These are phyloP conservation scores for Gonium pectorale DNA, from an alignment of 139 green algal genomes.

Conservation along the genomic window DNA sequence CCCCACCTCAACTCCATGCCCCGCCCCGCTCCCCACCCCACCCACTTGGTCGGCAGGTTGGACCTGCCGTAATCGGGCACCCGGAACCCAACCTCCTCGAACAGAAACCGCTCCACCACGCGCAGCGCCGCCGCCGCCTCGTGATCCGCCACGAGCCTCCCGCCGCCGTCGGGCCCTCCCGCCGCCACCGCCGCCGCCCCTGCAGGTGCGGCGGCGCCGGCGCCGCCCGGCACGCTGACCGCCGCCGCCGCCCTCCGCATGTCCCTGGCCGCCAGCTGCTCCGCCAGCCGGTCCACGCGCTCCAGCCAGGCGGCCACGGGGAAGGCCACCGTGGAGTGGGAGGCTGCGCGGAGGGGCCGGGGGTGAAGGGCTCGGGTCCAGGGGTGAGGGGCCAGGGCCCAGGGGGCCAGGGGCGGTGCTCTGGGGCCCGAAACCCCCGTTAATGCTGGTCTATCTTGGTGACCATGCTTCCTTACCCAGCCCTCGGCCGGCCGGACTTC, in stretches of 20 bases:
- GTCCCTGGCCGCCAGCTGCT: not conserved
- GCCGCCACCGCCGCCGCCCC: not conserved
- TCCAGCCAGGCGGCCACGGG: slow-evolving; percentile 50
- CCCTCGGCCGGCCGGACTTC: too few species aligned
- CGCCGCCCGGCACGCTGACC: not conserved
- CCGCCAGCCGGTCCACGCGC: slow-evolving; percentile 38
- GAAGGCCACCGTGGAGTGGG: slow-evolving; percentile 55
- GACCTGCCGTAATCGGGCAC: slow-evolving; percentile 31
- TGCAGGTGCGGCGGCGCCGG: too few species aligned
- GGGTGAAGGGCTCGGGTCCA: not conserved
- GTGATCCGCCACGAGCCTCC: not conserved
- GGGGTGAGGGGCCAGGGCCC: too few species aligned
- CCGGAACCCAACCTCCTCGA: not conserved
- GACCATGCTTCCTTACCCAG: too few species aligned
- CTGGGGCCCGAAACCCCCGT: too few species aligned
- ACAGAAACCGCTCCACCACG: slow-evolving; percentile 8
- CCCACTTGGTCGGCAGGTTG: slow-evolving; percentile 30
- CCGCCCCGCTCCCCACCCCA: not conserved
- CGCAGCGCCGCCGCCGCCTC: not conserved
- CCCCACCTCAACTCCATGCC: too few species aligned
- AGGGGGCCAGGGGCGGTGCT: too few species aligned
- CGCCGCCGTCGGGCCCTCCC: not conserved
- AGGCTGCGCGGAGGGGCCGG: slow-evolving; percentile 27
- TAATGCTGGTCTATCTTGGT: too few species aligned
- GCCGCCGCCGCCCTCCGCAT: not conserved